These are phyloP conservation scores for Ceratobasidium papillatum DNA, from an alignment of 1,284 basidiomycete genomes.

Conservation along the genomic window DNA sequence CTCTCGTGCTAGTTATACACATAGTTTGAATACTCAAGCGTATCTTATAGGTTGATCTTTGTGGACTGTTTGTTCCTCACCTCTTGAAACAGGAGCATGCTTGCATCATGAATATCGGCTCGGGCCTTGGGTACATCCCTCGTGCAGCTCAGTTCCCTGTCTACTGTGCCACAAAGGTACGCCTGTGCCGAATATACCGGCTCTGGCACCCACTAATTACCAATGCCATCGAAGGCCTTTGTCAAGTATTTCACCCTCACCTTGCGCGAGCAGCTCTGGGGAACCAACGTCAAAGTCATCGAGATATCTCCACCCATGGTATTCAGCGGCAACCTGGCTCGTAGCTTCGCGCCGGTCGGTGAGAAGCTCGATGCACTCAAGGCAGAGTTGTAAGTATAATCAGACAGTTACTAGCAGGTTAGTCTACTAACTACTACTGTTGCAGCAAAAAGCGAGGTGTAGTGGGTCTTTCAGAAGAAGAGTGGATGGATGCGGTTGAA, in stretches of 20 bases:
- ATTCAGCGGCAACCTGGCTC: slow-evolving; percentile 40
- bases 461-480: neutral
- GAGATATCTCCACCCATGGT: slow-evolving; percentile 48
- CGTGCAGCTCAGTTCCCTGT: neutral
- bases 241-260: slow-evolving; percentile 24
- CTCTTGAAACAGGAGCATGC: slow-evolving; percentile 2
- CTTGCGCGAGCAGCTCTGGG: slow-evolving; percentile 17
- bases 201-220: neutral
- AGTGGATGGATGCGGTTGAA: slow-evolving; percentile 24
- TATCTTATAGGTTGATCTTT: neutral
- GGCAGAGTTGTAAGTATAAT: neutral
- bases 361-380: neutral
- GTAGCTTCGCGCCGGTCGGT: neutral
- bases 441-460: neutral
- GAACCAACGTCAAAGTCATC: slow-evolving; percentile 46
- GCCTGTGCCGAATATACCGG: neutral
- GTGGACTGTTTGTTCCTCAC: slow-evolving; percentile 17
- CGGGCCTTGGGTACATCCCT: slow-evolving; percentile 5
- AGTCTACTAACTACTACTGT: neutral
- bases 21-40: neutral
- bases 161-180: slow-evolving; percentile 20
- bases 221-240: slow-evolving; percentile 17
- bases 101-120: slow-evolving; percentile 8
- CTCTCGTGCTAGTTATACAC: neutral
- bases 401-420: neutral